phyloP scores from a whole-genome alignment of 1,284 basidiomycete species.

The Amylostereum chailletii region DNA sequence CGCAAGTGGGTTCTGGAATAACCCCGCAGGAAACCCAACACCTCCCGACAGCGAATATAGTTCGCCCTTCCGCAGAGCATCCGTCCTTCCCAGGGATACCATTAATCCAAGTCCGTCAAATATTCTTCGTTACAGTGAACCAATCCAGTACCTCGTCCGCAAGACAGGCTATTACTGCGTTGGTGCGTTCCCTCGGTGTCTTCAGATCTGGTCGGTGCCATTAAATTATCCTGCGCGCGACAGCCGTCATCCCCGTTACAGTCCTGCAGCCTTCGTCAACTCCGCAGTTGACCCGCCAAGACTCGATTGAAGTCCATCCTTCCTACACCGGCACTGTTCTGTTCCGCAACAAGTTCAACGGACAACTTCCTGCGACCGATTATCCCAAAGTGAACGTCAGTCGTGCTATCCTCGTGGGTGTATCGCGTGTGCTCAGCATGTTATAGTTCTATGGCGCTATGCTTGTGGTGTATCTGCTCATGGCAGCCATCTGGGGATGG shows the following conservation, averaged over 20 bases:
- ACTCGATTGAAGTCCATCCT: conserved; percentile 60
- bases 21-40: conserved; percentile 50
- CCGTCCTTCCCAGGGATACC: conserved; percentile 19
- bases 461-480: conserved; percentile 66
- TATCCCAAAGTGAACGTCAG: conserved; percentile 96
- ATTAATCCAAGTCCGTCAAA: conserved; percentile 40
- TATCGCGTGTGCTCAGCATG: background rate
- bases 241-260: conserved; percentile 82
- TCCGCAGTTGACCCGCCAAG: conserved; percentile 22
- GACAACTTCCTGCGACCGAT: conserved; percentile 86
- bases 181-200: conserved; percentile 39
- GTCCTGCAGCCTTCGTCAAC: conserved; percentile 28
- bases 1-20: conserved; percentile 42
- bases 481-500: conserved; percentile 76
- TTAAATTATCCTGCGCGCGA: too few species aligned
- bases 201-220: too few species aligned
- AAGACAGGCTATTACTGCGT: conserved; percentile 95
- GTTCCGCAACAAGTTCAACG: conserved; percentile 87
- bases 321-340: conserved; percentile 74
- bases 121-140: conserved; percentile 43
- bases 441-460: conserved; percentile 73
- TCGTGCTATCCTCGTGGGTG: conserved; percentile 10
- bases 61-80: conserved; percentile 34
- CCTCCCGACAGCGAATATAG: conserved; percentile 32
- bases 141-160: conserved; percentile 75